phyloP scores from a whole-genome alignment of 2,329 filamentous ascomycete genomes.

The Sarocladium oryzae region DNA sequence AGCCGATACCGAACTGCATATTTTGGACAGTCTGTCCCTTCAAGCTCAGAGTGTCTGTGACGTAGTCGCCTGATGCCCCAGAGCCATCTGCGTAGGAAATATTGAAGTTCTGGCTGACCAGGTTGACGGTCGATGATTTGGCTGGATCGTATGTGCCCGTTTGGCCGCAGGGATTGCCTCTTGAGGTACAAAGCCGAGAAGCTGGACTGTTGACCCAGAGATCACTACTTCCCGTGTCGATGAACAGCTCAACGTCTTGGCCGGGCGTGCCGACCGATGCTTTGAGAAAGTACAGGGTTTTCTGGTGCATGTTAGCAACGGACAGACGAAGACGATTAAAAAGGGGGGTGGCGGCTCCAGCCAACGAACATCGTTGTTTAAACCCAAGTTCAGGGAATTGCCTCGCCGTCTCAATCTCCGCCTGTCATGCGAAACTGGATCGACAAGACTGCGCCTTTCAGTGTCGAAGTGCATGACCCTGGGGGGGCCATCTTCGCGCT shows the following conservation, averaged over 20 bases:
- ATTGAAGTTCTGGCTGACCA: constrained; percentile 71
- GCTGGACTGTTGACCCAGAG: constrained; percentile 62
- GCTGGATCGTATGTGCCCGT: constrained; percentile 65
- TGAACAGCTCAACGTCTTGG: constrained; percentile 49
- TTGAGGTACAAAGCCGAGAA: constrained; percentile 52
- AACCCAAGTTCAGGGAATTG: constrained; percentile 33
- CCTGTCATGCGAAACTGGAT: constrained; percentile 38
- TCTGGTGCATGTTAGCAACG: constrained; percentile 29
- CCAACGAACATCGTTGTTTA: constrained; percentile 49
- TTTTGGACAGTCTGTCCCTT: constrained; percentile 44
- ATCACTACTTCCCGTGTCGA: constrained; percentile 66
- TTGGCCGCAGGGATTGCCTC: constrained; percentile 44
- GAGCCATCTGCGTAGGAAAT: constrained; percentile 84
- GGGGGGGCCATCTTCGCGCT: constrained; percentile 25
- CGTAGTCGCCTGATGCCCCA: constrained; percentile 72
- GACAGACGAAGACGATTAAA: background rate
- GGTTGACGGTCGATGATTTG: constrained; percentile 68
- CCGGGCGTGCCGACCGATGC: constrained; percentile 55
- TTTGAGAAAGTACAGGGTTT: constrained; percentile 61
- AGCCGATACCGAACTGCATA: constrained; percentile 70
- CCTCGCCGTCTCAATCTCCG: constrained; percentile 32
- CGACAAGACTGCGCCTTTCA: constrained; percentile 26
- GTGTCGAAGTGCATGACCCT: constrained; percentile 41
- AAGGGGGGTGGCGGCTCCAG: too few relatives aligned
- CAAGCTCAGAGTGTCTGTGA: constrained; percentile 62